phyloP scores from a whole-genome alignment of 2,329 filamentous ascomycete genomes.

The Penicillium sp. region DNA sequence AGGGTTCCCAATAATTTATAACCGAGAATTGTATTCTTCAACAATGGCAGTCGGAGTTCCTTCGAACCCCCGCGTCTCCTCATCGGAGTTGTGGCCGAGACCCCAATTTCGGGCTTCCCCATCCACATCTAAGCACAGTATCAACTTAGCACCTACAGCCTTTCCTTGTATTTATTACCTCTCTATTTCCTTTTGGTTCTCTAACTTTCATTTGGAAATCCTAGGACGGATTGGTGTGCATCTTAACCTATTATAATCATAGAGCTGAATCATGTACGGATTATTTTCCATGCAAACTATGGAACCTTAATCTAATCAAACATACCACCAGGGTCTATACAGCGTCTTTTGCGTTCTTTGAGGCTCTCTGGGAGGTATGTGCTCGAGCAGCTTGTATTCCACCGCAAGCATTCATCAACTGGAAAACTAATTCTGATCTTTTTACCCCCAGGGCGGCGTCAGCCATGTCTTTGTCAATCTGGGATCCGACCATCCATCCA shows the following conservation, averaged over 20 bases:
- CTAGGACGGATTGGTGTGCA: not conserved
- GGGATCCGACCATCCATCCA: conserved; percentile 65
- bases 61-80: conserved; percentile 16
- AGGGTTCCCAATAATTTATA: not conserved
- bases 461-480: conserved; percentile 55
- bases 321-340: conserved; percentile 53
- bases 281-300: not conserved
- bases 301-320: not conserved
- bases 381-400: conserved; percentile 22
- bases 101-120: conserved; percentile 5
- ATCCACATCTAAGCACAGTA: not conserved
- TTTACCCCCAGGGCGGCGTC: conserved; percentile 45
- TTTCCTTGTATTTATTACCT: not conserved
- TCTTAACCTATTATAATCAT: not conserved
- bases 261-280: conserved; percentile 4
- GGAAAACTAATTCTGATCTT: not conserved
- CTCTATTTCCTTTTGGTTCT: not conserved
- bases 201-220: not conserved
- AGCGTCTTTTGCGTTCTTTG: conserved; percentile 77
- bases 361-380: conserved; percentile 72
- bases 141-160: not conserved
- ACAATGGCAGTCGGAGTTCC: not conserved
- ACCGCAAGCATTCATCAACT: no score
- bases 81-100: conserved; percentile 21
- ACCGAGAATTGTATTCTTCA: not conserved